phyloP scores from a whole-genome alignment of 768 basidiomycete genomes.

The Trametes cingulata region DNA sequence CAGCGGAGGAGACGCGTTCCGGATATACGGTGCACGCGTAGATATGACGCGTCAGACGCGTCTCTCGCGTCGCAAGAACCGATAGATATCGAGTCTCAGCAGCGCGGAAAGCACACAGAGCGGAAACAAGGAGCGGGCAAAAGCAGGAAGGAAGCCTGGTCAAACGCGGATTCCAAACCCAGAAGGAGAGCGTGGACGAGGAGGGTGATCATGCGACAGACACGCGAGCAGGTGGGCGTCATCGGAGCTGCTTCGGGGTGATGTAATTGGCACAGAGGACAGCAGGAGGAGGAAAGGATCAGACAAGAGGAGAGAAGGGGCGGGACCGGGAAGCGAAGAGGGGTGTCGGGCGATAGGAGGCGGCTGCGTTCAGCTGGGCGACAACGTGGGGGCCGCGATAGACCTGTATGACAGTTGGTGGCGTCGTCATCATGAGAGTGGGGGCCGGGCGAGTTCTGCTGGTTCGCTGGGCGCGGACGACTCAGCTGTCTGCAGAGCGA shows the following conservation, averaged over 20 bases:
- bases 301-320: constrained; percentile 5
- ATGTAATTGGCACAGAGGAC: constrained; percentile 13
- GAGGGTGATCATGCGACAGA: constrained; percentile 13
- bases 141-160: neutral
- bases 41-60: constrained; percentile 5
- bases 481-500: no score
- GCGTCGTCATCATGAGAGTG: constrained; percentile 7
- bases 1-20: constrained; percentile 20
- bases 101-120: no score
- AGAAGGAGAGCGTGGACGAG: neutral
- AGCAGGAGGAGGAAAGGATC: constrained; percentile 1
- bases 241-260: constrained; percentile 9
- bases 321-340: constrained; percentile 13
- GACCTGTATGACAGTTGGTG: constrained; percentile 12
- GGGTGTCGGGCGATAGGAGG: constrained; percentile 8
- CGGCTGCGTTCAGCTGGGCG: neutral
- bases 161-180: neutral
- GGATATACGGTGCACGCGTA: neutral
- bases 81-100: neutral
- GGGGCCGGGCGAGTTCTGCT: neutral
- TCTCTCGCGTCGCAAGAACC: neutral
- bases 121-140: neutral
- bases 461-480: no score
- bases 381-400: constrained; percentile 4
- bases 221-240: constrained; percentile 19